Evolutionary conservation across 495 filamentous ascomycete genomes (phyloP), one percentile per base, ranked within the genome.

Genomic region (Lichenothelia convexa): DNA sequence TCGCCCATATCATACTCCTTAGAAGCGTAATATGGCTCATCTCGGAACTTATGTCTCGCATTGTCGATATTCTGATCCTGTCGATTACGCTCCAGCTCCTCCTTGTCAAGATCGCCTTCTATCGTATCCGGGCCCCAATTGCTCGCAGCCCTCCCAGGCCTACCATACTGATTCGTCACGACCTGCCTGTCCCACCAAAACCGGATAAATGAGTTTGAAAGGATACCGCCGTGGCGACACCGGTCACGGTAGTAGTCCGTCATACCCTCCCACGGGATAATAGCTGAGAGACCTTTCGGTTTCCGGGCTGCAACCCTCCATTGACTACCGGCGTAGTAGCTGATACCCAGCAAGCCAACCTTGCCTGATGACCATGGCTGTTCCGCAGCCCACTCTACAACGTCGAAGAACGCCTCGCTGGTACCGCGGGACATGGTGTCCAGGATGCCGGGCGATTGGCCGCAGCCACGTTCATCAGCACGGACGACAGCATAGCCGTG

Each of bases 191-290:
- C 58, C 73, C 73, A 77, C 72, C 72, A 77, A 39, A 71, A 67
- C 23, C 60, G 52, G 43, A 78, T 73, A 48, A 77, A 78, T 2
- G 50, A 51, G 45, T 75, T 68, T 0, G 67, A 72, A 19, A 74
- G 50, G 29, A 80, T 77, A 1, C 74, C 75, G 2, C 75, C 75
- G 39, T 78, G 74, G 3, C 70, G 58, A 47, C 66, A 73, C 2
- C 67, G 57, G 38, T 76, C 72, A 0, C 71, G 63, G 45, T 76
- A 78, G 38, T 71, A 74, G 40, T 78, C 72, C 0, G 64, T 68
- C 68, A 76, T 73, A n/a, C 73, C 73, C 45, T 78, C 73, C 73
- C 73, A 78, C 0, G 73, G 72, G 8, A 76, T 59, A 9, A 76
- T 75, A 27, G 62, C 64, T 0, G 65, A 51, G 16, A 78, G 42